Evolutionary conservation across 1,284 basidiomycete species (phyloP).

Genomic region (Moniliella sp.): DNA sequence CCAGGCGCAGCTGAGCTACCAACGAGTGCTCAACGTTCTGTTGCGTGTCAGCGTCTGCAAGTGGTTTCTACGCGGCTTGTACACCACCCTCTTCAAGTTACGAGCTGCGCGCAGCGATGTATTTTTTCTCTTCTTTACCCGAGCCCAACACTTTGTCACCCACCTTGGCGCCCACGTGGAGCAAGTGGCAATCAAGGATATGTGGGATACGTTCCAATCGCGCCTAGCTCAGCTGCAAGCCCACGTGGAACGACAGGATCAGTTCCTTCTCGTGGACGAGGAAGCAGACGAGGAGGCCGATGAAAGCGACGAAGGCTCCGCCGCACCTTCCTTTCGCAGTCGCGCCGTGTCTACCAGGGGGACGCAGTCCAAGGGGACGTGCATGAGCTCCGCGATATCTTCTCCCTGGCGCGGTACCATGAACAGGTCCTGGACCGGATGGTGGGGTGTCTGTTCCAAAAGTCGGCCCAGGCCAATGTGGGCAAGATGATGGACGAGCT

Average conservation of each 20-base stretch:
- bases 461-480: slow-evolving; percentile 4
- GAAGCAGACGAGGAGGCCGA: slow-evolving; percentile 7
- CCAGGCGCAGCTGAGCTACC: slow-evolving; percentile 10
- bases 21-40: slow-evolving; percentile 13
- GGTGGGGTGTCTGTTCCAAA: slow-evolving; percentile 12
- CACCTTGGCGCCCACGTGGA: not conserved
- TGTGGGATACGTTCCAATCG: not conserved
- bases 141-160: not conserved
- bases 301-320: slow-evolving; percentile 3
- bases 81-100: not conserved
- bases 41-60: slow-evolving; percentile 12
- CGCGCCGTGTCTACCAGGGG: not conserved
- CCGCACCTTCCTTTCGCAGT: not conserved
- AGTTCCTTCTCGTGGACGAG: not conserved
- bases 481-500: not conserved
- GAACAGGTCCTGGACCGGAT: slow-evolving; percentile 14
- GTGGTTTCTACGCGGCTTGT: slow-evolving; percentile 7
- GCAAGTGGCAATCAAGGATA: not conserved
- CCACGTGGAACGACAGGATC: slow-evolving; percentile 2
- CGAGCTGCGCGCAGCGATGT: not conserved
- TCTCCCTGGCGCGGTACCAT: slow-evolving; percentile 14
- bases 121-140: not conserved
- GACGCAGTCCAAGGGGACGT: not conserved
- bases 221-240: slow-evolving; percentile 4
- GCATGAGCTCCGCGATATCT: slow-evolving; percentile 14